Percentiles rank a stretch among this genome's conserved stretches.
phyloP scores from a whole-genome alignment of 768 basidiomycete species.

The Dioszegia aurantiaca region DNA sequence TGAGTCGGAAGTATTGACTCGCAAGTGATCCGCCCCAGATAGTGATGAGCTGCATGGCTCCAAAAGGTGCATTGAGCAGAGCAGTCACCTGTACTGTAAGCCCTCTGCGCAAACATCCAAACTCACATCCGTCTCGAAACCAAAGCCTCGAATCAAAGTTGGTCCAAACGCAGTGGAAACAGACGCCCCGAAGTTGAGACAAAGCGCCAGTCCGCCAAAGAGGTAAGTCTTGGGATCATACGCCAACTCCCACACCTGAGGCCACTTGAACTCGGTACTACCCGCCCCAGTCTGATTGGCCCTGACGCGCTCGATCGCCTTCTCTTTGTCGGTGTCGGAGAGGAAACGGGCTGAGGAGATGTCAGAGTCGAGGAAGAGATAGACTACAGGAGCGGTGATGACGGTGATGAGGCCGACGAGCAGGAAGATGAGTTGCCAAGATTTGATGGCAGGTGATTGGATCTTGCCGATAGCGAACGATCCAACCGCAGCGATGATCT shows the following conservation, averaged over 20 bases:
- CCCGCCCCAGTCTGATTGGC: slow-evolving; percentile 36
- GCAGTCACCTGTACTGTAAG: slow-evolving; percentile 55
- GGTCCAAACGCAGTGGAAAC: slow-evolving; percentile 49
- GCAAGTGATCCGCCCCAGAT: slow-evolving; percentile 52
- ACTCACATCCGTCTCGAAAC: too few relatives aligned
- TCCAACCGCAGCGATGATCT: slow-evolving; percentile 31
- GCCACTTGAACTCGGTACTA: slow-evolving; percentile 26
- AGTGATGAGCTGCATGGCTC: slow-evolving; percentile 53
- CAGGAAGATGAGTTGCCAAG: slow-evolving; percentile 42
- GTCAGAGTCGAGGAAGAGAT: slow-evolving; percentile 23
- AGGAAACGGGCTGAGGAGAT: slow-evolving; percentile 31
- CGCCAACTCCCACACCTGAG: slow-evolving; percentile 31
- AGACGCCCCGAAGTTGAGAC: slow-evolving; percentile 22
- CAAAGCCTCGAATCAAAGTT: slow-evolving; percentile 56
- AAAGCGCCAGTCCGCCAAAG: slow-evolving; percentile 13
- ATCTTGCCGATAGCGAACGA: too few relatives aligned
- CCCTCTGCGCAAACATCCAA: too few relatives aligned
- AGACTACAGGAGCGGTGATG: slow-evolving; percentile 30
- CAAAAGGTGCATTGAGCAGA: slow-evolving; percentile 58
- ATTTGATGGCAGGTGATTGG: too few relatives aligned
- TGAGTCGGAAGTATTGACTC: slow-evolving; percentile 33
- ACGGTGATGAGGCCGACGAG: slow-evolving; percentile 32
- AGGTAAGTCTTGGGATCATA: slow-evolving; percentile 36
- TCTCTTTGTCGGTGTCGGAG: slow-evolving; percentile 23
- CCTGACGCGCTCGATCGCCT: slow-evolving; percentile 34